phyloP scores from a whole-genome alignment of 2,329 filamentous ascomycete genomes.

The Hymenoscyphus linearis region DNA sequence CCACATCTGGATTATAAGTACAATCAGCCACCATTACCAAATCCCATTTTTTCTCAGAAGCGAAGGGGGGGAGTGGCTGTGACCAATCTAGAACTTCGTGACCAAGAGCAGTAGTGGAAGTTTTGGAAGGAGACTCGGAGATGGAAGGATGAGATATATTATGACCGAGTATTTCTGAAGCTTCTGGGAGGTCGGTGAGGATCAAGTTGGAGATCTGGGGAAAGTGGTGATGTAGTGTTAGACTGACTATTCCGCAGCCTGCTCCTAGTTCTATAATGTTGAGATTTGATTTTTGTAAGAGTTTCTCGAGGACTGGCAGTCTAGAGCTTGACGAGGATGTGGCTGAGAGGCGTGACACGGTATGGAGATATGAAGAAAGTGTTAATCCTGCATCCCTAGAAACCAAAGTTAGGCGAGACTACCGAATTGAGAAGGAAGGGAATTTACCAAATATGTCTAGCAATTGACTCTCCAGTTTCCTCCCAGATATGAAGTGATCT shows the following conservation, averaged over 20 bases:
- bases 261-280: constrained; percentile 60
- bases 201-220: constrained; percentile 39
- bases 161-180: constrained; percentile 48
- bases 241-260: constrained; percentile 64
- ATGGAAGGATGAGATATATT: background rate
- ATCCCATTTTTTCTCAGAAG: constrained; percentile 41
- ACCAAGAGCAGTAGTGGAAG: constrained; percentile 32
- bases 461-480: constrained; percentile 68
- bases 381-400: constrained; percentile 35
- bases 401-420: background rate
- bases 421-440: constrained; percentile 18
- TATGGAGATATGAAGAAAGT: constrained; percentile 33
- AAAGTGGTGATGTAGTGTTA: constrained; percentile 44
- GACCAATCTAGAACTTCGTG: constrained; percentile 58
- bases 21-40: constrained; percentile 64
- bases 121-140: constrained; percentile 14
- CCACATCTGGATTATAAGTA: constrained; percentile 66
- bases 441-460: constrained; percentile 61
- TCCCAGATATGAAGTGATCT: constrained; percentile 49
- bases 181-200: constrained; percentile 63
- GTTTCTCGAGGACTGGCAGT: constrained; percentile 15
- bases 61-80: constrained; percentile 35
- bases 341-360: background rate
- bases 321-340: background rate
- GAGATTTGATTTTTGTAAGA: constrained; percentile 30